Base-by-base conservation (phyloP, 2,329 filamentous ascomycete genomes). In the Canariomyces notabilis region DNA sequence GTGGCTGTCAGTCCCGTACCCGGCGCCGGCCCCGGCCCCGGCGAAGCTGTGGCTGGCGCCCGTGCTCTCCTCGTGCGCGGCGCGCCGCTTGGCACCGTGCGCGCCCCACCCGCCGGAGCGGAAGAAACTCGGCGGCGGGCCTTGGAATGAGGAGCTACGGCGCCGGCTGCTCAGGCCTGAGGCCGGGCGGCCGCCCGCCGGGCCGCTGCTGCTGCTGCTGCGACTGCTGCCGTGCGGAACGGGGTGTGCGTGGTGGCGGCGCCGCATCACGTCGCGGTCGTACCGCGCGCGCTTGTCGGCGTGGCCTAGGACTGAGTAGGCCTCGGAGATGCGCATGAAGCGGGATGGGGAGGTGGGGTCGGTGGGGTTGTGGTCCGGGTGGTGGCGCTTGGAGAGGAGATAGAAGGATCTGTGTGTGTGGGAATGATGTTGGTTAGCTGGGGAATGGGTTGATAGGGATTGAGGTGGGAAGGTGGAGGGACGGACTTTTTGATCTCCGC, bases 101-200 rank as follows among this genome's bases (percentile, higher is more conserved):
- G 69, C 64, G 38, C 87, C 87, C 77, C 89, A 94, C 3, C 86
- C 88, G 4, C 89, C 89, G 51, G 77, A 82, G 15, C 83, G 77
- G 66, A 89, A 96, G 70, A 96, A 97, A 53, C 82, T 87, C 0
- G 91, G 90, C 41, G 93, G 90, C 3, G 93, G 91, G 0, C 91
- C 91, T 16, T 79, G 79, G 66, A 94, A 96, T n/a, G n/a, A n/a
- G 4, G 83, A 75, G 2, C 82, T 80, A 2, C 88, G 75, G 19
- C 91, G 79, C 33, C 84, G 79, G 62, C 83, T 89, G 62, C 84
- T 89, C 23, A 98, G 71, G 0, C 93, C 93, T 1, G 81, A 88
- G 0, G 93, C 82, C 0, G 90, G 82, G 0, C 93, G 80, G 1
- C 84, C 82, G 42, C 88, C 88, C 2, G 83, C 83, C 0, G 81